phyloP scores from a whole-genome alignment of 2,329 filamentous ascomycete species.

The Cordyceps militaris region DNA sequence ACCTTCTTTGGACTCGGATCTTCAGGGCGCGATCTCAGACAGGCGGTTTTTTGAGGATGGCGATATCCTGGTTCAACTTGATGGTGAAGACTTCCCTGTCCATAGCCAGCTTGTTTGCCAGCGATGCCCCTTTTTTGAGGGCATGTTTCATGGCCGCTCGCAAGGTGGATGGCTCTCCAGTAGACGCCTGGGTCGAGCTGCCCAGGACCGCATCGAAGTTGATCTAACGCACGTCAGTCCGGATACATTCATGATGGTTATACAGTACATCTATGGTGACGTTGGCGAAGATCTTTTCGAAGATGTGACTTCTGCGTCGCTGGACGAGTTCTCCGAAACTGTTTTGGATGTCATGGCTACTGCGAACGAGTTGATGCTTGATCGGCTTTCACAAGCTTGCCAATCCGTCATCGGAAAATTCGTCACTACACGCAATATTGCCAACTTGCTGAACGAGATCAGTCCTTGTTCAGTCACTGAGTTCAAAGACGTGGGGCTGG shows the following conservation, averaged over 20 bases:
- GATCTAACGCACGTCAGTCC: constrained; percentile 76
- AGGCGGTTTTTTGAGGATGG: constrained; percentile 67
- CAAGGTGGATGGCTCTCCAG: constrained; percentile 75
- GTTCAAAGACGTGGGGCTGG: constrained; percentile 82
- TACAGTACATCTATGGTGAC: constrained; percentile 79
- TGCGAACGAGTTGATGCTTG: constrained; percentile 92
- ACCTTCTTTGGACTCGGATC: constrained; percentile 59
- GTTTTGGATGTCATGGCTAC: constrained; percentile 84
- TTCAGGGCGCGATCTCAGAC: constrained; percentile 63
- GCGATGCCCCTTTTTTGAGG: constrained; percentile 87
- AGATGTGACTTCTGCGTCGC: constrained; percentile 57
- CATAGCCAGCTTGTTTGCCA: constrained; percentile 77
- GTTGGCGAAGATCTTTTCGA: constrained; percentile 75
- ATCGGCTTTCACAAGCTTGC: constrained; percentile 82
- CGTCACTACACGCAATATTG: constrained; percentile 80
- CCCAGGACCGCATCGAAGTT: constrained; percentile 50
- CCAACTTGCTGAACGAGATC: constrained; percentile 76
- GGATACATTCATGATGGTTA: constrained; percentile 68
- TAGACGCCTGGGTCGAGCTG: constrained; percentile 43
- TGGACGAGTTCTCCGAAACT: constrained; percentile 84
- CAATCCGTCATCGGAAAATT: constrained; percentile 78
- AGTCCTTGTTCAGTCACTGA: constrained; percentile 74
- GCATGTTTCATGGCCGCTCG: constrained; percentile 82
- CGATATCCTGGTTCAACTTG: constrained; percentile 73
- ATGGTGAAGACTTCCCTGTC: constrained; percentile 61